phyloP scores from a whole-genome alignment of 2,329 filamentous ascomycete species.

The Leptodontidium sp. region DNA sequence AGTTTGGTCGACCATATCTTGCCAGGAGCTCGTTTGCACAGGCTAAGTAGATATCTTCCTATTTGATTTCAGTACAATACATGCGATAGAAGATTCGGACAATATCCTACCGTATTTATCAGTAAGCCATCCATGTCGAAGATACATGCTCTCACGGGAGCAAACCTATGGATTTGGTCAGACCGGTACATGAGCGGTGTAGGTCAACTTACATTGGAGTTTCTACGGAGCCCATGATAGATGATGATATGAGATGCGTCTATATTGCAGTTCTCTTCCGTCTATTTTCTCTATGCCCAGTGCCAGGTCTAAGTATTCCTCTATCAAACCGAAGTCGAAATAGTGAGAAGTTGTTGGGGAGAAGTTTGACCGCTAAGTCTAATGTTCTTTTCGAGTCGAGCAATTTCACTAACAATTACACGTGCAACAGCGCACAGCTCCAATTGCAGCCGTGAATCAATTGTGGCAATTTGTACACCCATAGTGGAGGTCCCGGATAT shows the following conservation, averaged over 20 bases:
- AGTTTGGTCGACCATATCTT: constrained; percentile 72
- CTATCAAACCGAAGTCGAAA: background rate
- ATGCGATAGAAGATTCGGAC: background rate
- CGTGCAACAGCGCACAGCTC: constrained; percentile 8
- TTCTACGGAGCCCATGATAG: constrained; percentile 18
- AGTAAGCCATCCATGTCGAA: constrained; percentile 99
- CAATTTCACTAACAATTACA: background rate
- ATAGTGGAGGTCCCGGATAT: background rate
- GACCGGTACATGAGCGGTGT: background rate
- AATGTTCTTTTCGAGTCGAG: background rate
- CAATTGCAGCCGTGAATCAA: constrained; percentile 4
- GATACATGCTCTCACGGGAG: constrained; percentile 84
- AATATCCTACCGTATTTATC: constrained; percentile 68
- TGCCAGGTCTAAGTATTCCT: background rate
- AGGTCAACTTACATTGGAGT: constrained; percentile 19
- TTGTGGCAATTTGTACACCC: background rate
- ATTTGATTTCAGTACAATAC: constrained; percentile 1
- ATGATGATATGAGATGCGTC: background rate
- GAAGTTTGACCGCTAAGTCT: background rate
- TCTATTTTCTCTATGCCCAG: background rate
- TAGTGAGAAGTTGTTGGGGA: constrained; percentile 8
- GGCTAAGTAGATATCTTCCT: constrained; percentile 82
- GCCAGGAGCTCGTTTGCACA: constrained; percentile 83
- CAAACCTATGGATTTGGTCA: constrained; percentile 62
- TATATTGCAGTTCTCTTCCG: background rate